Evolutionary conservation across 1,284 basidiomycete species (phyloP), one percentile per base, ranked within the genome.

Genomic region (Fistulina hepatica): DNA sequence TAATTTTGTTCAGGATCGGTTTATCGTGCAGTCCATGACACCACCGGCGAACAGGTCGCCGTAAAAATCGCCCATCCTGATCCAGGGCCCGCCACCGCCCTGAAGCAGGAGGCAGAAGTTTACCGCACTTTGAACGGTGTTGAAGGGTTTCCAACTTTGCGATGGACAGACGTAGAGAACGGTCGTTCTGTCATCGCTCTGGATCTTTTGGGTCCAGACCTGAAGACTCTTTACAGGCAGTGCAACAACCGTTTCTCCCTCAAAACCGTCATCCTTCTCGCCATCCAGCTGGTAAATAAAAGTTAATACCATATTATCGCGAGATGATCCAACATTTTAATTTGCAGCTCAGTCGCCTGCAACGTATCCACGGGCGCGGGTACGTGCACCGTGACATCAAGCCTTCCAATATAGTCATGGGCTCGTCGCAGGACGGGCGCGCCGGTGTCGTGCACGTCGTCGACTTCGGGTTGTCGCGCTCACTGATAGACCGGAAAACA

Each of bases 381-480:
- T 98, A 97, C 62, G 97, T 99, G 48, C 95, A 99, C 62, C 91
- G 94, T 49, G 95, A 99, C 58, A 93, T 99, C 76, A 98, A 98
- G 65, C 95, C 95, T 34, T 93, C 98, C 73, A 98, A 98, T 69
- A 97, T 98, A 72, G 66, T 98, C 54, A 97, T 98, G 92, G 95
- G 95, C 31, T 97, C 97, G 47, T 94, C 94, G 50, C 97, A 97
- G 70, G 63, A 67, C 6, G 52, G 68, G 0, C 91, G 94, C 48
- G 94, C 93, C 48, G 98, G 95, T 64, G 94, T 97, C 65, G 94
- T 99, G 65, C 97, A 97, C 55, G 86, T 97, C 52, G 97, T 98
- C 58, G 95, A 99, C 61, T 98, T 98, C 49, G 95, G 95, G 70
- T 75, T 98, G 37, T 93, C 95, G 30, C 98, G 98, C 74, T 97